Percentiles rank a stretch among this genome's conserved stretches.
Conservation (phyloP, 768 basidiomycete species). For the Suillus ampliporus region DNA sequence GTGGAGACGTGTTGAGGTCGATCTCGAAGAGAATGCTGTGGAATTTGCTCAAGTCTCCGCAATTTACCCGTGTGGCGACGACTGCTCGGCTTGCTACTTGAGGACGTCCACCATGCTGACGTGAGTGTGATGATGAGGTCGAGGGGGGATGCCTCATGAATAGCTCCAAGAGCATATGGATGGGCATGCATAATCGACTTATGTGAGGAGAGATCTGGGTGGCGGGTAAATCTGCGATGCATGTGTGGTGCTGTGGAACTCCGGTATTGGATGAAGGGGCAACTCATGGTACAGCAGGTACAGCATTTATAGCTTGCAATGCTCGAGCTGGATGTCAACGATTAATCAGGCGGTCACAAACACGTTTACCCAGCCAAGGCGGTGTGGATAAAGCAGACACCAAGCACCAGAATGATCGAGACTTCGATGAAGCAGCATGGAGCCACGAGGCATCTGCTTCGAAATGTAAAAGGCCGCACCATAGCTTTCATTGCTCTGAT, state of each 20-base stretch:
- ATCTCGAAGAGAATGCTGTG: not conserved
- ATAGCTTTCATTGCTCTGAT: not conserved
- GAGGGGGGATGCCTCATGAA: not conserved
- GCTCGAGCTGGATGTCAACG: not conserved
- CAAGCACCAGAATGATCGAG: not conserved
- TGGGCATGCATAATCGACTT: not conserved
- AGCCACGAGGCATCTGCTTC: slow-evolving; percentile 1
- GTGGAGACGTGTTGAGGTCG: not conserved
- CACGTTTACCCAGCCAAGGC: not conserved
- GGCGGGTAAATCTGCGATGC: not conserved
- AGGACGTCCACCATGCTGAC: not conserved
- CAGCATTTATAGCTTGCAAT: not conserved
- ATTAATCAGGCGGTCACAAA: slow-evolving; percentile 2
- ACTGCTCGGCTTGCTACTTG: not conserved
- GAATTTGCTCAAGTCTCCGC: not conserved
- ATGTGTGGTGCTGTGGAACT: not conserved
- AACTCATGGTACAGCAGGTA: not conserved
- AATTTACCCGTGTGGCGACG: not conserved
- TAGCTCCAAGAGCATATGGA: not conserved
- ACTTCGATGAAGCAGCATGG: not conserved
- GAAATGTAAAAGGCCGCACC: not conserved
- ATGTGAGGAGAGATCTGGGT: not conserved
- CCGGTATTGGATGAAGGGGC: not conserved
- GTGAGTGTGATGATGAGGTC: not conserved
- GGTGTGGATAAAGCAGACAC: not conserved